phyloP scores from a whole-genome alignment of 148 eudicot genomes.

The Oxyria digyna region DNA sequence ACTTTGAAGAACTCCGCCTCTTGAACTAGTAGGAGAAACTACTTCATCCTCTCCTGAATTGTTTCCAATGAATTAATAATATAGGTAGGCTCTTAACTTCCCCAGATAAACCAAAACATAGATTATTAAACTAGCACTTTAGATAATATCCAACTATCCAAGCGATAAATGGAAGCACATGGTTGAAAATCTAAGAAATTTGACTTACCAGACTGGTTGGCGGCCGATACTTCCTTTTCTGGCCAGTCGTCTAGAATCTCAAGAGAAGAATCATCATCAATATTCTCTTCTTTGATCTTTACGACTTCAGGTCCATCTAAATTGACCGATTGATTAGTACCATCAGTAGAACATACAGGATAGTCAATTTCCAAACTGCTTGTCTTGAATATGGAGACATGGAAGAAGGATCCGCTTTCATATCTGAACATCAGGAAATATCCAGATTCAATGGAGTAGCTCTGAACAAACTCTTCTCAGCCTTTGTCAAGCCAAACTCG shows the following conservation, averaged over 20 bases:
- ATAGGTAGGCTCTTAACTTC: too few species aligned
- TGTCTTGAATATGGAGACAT: too few species aligned
- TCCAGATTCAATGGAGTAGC: too few species aligned
- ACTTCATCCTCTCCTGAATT: neutral
- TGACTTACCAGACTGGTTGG: neutral
- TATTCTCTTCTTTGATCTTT: neutral
- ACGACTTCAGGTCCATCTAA: neutral
- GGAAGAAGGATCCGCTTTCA: too few species aligned
- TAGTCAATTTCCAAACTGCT: too few species aligned
- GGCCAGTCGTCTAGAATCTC: neutral
- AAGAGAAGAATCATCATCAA: neutral
- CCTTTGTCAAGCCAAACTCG: too few species aligned
- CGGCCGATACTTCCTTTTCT: neutral
- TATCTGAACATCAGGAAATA: too few species aligned
- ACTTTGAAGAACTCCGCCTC: too few species aligned
- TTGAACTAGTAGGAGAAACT: neutral
- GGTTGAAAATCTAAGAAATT: too few species aligned
- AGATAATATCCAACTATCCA: neutral
- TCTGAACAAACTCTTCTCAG: too few species aligned
- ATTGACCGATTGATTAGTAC: neutral
- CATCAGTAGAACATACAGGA: neutral
- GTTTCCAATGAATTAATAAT: too few species aligned
- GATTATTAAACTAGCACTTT: neutral
- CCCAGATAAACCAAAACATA: too few species aligned
- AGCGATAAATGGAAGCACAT: neutral